Base-by-base conservation (phyloP, 768 basidiomycete species). In the Xerocomellus dryophilus region DNA sequence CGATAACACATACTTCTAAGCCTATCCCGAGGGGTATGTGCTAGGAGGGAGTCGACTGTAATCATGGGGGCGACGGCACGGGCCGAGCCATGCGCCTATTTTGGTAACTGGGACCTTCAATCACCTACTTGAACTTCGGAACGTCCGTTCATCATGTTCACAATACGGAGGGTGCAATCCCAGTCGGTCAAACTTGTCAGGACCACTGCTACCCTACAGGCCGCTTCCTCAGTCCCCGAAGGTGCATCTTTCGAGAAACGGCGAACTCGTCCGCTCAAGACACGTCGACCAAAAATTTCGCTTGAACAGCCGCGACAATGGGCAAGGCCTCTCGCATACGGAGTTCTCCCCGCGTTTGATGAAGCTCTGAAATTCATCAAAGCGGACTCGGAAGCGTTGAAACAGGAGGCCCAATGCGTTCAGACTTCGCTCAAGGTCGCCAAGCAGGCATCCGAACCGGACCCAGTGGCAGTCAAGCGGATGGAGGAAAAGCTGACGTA, bases 301-400 rank as follows among this genome's bases (percentile, higher is more conserved):
- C 64, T 77, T 9, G 71, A 73, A 40, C 71, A 70, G 1, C 85
- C 84, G 2, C 75, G 81, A 21, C 68, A 80, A 69, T 91, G 86
- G 86, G 82, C 81, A 44, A 63, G 80, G 15, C 85, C 89, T 5
- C 68, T 91, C 5, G 78, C 75, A 12, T 67, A 69, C 20, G 86
- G 86, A 7, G 78, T 84, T 8, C 70, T 91, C 25, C 87, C 87
- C 3, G 88, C 84, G 5, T 97, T 93, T 63, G 96, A 98, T 72
- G 80, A 88, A 50, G 93, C 95, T 1, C 72, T 98, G 41, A 76
- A 81, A 54, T 76, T 85, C 60, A 81, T 98, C 52, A 74, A 76
- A 29, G 64, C 70, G 15, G 91, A 97, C 73, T 81, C 85, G 38
- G 64, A 71, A 9, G 61, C 58, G 2, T 66, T 89, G 31, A 76